Percentiles rank a stretch among this genome's conserved stretches.
phyloP scores from a whole-genome alignment of 2,329 filamentous ascomycete genomes.

The Talaromyces albobiverticillius region DNA sequence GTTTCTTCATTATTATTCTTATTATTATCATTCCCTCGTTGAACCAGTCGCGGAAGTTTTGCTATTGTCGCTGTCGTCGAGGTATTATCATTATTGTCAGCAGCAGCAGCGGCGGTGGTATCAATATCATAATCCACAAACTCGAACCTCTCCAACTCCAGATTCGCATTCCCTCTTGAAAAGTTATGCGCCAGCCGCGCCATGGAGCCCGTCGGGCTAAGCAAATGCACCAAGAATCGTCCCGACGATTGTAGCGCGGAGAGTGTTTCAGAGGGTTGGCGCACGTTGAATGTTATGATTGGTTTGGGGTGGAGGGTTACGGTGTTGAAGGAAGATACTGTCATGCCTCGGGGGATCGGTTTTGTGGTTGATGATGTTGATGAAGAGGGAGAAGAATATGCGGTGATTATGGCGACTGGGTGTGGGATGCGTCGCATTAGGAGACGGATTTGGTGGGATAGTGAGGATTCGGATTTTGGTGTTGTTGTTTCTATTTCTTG shows the following conservation, averaged over 20 bases:
- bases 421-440: constrained; percentile 56
- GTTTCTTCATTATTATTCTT: constrained; percentile 1
- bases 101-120: constrained; percentile 7
- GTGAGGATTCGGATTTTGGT: not conserved
- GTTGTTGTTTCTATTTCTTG: not conserved
- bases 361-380: not conserved
- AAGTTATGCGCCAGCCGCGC: constrained; percentile 39
- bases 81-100: constrained; percentile 9
- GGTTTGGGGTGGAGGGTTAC: constrained; percentile 55
- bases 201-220: constrained; percentile 33
- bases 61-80: constrained; percentile 26
- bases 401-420: constrained; percentile 57
- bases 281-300: constrained; percentile 62
- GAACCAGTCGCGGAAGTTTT: not conserved
- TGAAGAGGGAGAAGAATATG: constrained; percentile 19
- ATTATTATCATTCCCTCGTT: constrained; percentile 17
- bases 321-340: constrained; percentile 61
- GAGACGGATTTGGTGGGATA: constrained; percentile 34
- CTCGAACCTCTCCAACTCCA: constrained; percentile 22
- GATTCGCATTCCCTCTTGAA: constrained; percentile 37
- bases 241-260: constrained; percentile 48
- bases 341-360: constrained; percentile 49
- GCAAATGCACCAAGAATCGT: constrained; percentile 53
- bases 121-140: not conserved
- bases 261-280: constrained; percentile 55